A percentile compares a stretch with the other conserved stretches of the same genome.
These are phyloP conservation scores for Rhododendron williamsianum DNA, from an alignment of 148 eudicot genomes.

Conservation along the genomic window DNA sequence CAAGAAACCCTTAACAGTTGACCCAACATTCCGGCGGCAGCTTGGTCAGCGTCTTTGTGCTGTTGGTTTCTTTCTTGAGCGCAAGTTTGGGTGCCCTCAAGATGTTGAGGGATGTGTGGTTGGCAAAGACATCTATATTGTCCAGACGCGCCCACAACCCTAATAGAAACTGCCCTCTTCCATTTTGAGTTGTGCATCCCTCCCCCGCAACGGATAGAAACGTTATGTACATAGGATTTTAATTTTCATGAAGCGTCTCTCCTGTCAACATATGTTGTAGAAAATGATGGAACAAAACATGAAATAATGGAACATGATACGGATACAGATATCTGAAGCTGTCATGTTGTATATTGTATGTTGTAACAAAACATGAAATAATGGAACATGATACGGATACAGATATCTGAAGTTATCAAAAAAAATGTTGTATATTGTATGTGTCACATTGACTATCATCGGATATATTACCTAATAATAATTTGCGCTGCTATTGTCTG, in stretches of 20 bases:
- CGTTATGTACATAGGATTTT: neutral
- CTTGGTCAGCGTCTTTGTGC: conserved; percentile 76
- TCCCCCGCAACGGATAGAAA: neutral
- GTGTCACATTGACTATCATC: neutral
- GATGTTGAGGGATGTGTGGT: conserved; percentile 94
- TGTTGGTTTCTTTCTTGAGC: conserved; percentile 75
- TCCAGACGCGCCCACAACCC: conserved; percentile 91
- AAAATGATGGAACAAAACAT: neutral
- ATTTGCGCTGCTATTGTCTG: neutral
- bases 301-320: neutral
- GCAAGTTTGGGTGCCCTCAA: conserved; percentile 76
- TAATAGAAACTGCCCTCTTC: conserved; percentile 2
- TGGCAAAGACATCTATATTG: conserved; percentile 68
- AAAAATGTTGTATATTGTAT: neutral
- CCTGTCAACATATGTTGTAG: neutral
- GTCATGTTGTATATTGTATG: neutral
- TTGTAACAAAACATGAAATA: neutral
- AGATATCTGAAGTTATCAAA: neutral
- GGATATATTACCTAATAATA: neutral
- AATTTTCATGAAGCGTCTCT: neutral
- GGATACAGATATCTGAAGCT: neutral
- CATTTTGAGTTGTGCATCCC: neutral
- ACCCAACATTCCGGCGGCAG: conserved; percentile 58
- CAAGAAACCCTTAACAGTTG: conserved; percentile 65
- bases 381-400: neutral